These are phyloP conservation scores for Moniliella sp. DNA, from an alignment of 1,284 basidiomycete genomes.

Conservation along the genomic window DNA sequence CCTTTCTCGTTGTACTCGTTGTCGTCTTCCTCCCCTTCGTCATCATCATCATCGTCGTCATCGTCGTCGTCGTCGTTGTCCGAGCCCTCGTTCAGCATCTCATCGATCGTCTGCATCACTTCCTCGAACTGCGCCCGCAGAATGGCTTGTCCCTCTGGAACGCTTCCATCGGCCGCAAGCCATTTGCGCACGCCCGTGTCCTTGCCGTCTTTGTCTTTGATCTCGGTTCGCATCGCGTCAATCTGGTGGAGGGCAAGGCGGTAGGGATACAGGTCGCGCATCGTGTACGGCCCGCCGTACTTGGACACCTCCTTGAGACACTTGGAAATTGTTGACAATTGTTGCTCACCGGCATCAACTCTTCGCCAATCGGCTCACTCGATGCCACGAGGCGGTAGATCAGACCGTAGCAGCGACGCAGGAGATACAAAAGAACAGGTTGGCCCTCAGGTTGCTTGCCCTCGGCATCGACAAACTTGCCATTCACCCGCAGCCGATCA, in stretches of 20 bases:
- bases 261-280: constrained; percentile 92
- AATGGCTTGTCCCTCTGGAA: constrained; percentile 91
- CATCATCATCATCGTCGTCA: constrained; percentile 19
- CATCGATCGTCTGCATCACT: constrained; percentile 73
- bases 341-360: constrained; percentile 63
- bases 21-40: constrained; percentile 10
- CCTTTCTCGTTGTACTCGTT: constrained; percentile 2
- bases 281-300: constrained; percentile 79
- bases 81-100: constrained; percentile 6
- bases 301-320: constrained; percentile 91
- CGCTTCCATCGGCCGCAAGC: constrained; percentile 44
- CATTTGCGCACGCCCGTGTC: constrained; percentile 8
- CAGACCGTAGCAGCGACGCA: constrained; percentile 82
- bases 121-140: constrained; percentile 86
- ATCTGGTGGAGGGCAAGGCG: constrained; percentile 88
- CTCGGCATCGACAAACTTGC: constrained; percentile 83
- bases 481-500: constrained; percentile 84
- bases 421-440: constrained; percentile 61
- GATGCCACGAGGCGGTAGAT: constrained; percentile 83
- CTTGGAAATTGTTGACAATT: constrained; percentile 43
- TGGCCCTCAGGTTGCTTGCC: constrained; percentile 74
- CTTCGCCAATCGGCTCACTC: constrained; percentile 96
- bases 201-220: constrained; percentile 46
- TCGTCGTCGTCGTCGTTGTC: no score
- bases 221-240: constrained; percentile 72